These are phyloP conservation scores for Lactifluus volemus DNA, from an alignment of 768 basidiomycete genomes.

Conservation along the genomic window DNA sequence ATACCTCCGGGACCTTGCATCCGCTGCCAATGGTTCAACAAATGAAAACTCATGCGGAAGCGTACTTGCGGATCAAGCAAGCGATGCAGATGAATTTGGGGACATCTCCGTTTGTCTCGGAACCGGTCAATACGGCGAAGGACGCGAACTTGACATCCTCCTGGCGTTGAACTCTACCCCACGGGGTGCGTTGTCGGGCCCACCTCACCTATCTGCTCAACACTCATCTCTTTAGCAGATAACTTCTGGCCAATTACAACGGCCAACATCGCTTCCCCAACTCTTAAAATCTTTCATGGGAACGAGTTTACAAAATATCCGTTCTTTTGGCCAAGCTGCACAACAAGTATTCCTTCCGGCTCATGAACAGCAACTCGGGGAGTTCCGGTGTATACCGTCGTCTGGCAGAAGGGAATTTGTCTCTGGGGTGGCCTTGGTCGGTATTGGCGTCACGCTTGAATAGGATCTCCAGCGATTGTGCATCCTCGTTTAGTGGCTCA, in stretches of 20 bases:
- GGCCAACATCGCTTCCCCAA: slow-evolving; percentile 11
- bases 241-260: slow-evolving; percentile 8
- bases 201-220: background rate
- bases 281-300: slow-evolving; percentile 4
- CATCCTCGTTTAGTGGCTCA: background rate
- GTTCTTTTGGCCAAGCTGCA: slow-evolving; percentile 14
- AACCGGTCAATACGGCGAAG: slow-evolving; percentile 28
- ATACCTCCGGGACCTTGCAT: slow-evolving; percentile 27
- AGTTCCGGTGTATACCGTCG: slow-evolving; percentile 9
- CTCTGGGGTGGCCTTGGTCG: slow-evolving; percentile 16
- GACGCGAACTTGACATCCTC: slow-evolving; percentile 28
- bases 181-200: slow-evolving; percentile 7
- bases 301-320: slow-evolving; percentile 10
- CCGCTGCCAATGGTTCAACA: slow-evolving; percentile 33
- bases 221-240: background rate
- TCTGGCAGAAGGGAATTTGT: slow-evolving; percentile 9
- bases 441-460: slow-evolving; percentile 11
- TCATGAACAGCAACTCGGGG: background rate
- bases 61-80: slow-evolving; percentile 47
- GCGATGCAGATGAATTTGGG: slow-evolving; percentile 48
- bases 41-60: slow-evolving; percentile 38
- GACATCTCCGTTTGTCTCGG: slow-evolving; percentile 58
- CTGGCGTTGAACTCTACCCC: slow-evolving; percentile 21
- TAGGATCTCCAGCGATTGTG: background rate
- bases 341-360: slow-evolving; percentile 13